Evolutionary conservation across 129 eudicot genomes (phyloP), one percentile per base, ranked within the genome.

Genomic region (Logfia minima): DNA sequence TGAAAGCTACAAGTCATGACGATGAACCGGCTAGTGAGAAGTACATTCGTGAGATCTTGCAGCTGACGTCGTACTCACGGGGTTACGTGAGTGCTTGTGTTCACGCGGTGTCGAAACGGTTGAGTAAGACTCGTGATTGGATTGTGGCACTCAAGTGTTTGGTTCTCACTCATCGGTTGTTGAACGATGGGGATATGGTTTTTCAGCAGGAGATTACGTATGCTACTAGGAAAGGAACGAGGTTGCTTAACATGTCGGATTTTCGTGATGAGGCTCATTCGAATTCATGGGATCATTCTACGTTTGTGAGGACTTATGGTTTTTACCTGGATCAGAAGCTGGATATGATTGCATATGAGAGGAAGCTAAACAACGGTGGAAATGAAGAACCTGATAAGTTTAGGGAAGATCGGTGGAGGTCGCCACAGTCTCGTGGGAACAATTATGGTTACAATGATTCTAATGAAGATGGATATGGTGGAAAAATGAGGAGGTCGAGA

Each of bases 211-310:
- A 90, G 67, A 84, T 91, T 66, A 82, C 88, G 93, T 91, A 86
- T 62, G 87, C 93, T 1, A 91, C 93, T 8, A 68, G 97, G 51
- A 83, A 87, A 61, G 96, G 97, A 6, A 86, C 97, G 2, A 70
- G 77, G 65, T 63, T 79, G 64, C 77, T 79, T 63, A 79, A 79
- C 28, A 71, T 79, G 82, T 23, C 82, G 3, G 77, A 70, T 79
- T 79, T 79, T 24, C 82, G 82, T 11, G 97, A 91, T 37, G 97
- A 79, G 53, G 82, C 82, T 18, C 83, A 79, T 65, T 79, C 83
- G 5, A 91, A 75, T 75, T 91, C 93, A 5, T 91, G 97, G 97
- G 97, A 91, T 76, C 93, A 91, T 31, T 91, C 97, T 3, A 92
- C 90, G 3, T 91, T 91, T 68, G 97, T 88, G 26, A 85, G 92